phyloP scores from a whole-genome alignment of 2,329 filamentous ascomycete species.

The Cladorrhinum sp. region DNA sequence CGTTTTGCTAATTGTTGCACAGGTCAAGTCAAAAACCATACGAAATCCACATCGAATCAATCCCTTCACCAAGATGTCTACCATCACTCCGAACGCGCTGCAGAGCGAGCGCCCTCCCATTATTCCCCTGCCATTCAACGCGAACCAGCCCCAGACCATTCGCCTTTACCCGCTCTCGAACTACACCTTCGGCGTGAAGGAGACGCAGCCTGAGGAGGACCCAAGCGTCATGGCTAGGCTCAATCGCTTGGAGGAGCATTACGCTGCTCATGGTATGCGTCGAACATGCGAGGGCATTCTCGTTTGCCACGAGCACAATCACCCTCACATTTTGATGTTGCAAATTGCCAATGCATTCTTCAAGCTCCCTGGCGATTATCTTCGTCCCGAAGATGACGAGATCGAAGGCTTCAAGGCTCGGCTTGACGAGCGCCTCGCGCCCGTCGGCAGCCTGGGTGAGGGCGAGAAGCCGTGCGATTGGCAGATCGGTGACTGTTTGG shows the following conservation, averaged over 20 bases:
- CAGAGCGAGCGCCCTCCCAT: constrained; percentile 77
- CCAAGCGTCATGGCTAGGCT: constrained; percentile 90
- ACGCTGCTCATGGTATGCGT: constrained; percentile 87
- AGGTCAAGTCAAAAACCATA: no score
- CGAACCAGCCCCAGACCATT: constrained; percentile 84
- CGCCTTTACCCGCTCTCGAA: constrained; percentile 93
- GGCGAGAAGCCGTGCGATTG: constrained; percentile 83
- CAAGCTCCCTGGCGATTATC: constrained; percentile 95
- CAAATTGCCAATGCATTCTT: constrained; percentile 99
- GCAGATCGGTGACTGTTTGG: constrained; percentile 90
- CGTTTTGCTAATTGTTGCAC: no score
- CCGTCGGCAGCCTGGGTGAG: constrained; percentile 81
- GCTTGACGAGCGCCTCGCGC: constrained; percentile 88
- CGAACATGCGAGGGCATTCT: constrained; percentile 95
- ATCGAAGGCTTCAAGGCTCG: constrained; percentile 90
- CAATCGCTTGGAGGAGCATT: constrained; percentile 95
- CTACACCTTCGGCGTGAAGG: constrained; percentile 98
- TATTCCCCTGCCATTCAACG: constrained; percentile 79
- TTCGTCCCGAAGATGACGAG: constrained; percentile 85
- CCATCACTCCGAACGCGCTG: constrained; percentile 70
- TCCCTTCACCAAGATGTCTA: constrained; percentile 62
- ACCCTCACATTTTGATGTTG: constrained; percentile 97
- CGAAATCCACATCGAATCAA: no score
- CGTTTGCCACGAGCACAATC: constrained; percentile 98
- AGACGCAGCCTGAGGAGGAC: constrained; percentile 96